Evolutionary conservation across 108 stramenopile genomes (phyloP), one percentile per base, ranked within the genome.

Genomic region (Tribonema minus): DNA sequence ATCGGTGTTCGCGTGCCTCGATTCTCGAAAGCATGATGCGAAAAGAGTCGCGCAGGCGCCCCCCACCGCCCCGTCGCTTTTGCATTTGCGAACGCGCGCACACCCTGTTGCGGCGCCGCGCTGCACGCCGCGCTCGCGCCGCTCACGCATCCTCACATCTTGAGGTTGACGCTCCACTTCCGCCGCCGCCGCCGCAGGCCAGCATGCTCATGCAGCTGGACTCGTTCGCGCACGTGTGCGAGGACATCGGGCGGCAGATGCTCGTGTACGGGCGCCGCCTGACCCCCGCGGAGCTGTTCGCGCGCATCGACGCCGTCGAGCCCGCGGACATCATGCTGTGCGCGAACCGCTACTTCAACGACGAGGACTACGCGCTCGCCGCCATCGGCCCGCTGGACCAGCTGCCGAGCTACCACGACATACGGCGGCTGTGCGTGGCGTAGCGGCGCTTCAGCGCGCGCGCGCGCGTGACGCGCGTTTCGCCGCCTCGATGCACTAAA

Each of bases 181-280:
- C n/a, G n/a, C n/a, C n/a, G n/a, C n/a, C n/a, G n/a, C n/a, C n/a
- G n/a, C 86, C 97, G 32, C 96, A 97, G 91, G 94, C 96, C 37
- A 95, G 90, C 77, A 92, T 99, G 94, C 83, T 97, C 46, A 94
- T 94, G 92, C 93, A 92, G 54, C 86, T 99, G 46, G 98, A 98
- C 83, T 93, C 93, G 63, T 90, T 96, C 79, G 88, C 92, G 65
- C 92, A 92, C 67, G 93, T 96, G 6, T 94, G 92, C 63, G 98
- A 99, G 87, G 98, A 99, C 82, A 97, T 99, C 80, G 98, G 98
- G 35, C 92, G 98, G 35, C 96, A 96, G 64, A 73, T 99, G 76
- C 88, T 99, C 72, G 96, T 95, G 35, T 99, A 99, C 85, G 96
- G 95, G 76, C 90, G 98, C 46, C 89, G 98, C 40, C 91, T 98